Evolutionary conservation across 2,329 filamentous ascomycete genomes (phyloP).

Genomic region (Hymenoscyphus scutula): DNA sequence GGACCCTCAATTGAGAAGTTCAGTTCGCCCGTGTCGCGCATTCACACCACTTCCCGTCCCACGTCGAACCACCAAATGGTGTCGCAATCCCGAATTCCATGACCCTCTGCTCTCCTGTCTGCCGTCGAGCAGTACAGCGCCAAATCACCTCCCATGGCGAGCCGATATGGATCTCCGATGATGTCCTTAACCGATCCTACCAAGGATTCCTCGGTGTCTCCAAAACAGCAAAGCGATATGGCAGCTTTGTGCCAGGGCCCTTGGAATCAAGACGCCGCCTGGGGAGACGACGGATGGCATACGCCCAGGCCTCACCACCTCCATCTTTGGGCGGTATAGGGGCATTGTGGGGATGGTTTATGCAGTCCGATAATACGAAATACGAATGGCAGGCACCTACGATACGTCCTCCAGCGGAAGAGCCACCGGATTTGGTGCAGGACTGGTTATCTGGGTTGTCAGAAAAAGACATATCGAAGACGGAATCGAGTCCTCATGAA

Average conservation of each 20-base stretch:
- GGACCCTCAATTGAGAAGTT: not conserved
- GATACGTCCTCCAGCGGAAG: constrained; percentile 12
- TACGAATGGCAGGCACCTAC: constrained; percentile 36
- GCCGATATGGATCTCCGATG: constrained; percentile 59
- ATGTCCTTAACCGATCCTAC: constrained; percentile 51
- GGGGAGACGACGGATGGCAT: constrained; percentile 36
- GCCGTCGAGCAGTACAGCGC: constrained; percentile 48
- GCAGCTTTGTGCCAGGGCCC: constrained; percentile 38
- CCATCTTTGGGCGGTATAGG: not conserved
- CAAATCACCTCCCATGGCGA: constrained; percentile 41
- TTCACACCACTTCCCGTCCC: not conserved
- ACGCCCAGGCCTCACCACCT: constrained; percentile 12
- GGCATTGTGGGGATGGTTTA: not conserved
- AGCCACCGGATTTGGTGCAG: not conserved
- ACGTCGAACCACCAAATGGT: constrained; percentile 5
- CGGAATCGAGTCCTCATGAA: constrained; percentile 4
- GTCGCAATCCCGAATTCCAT: constrained; percentile 38
- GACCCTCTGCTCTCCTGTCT: constrained; percentile 47
- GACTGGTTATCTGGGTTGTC: constrained; percentile 27
- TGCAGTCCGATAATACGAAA: constrained; percentile 26
- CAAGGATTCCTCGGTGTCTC: constrained; percentile 43
- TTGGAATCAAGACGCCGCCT: constrained; percentile 35
- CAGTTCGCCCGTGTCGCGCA: not conserved
- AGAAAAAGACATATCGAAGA: not conserved
- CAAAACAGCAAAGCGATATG: constrained; percentile 33